phyloP scores from a whole-genome alignment of 2,329 filamentous ascomycete species.

The Nannizziopsis barbatae region DNA sequence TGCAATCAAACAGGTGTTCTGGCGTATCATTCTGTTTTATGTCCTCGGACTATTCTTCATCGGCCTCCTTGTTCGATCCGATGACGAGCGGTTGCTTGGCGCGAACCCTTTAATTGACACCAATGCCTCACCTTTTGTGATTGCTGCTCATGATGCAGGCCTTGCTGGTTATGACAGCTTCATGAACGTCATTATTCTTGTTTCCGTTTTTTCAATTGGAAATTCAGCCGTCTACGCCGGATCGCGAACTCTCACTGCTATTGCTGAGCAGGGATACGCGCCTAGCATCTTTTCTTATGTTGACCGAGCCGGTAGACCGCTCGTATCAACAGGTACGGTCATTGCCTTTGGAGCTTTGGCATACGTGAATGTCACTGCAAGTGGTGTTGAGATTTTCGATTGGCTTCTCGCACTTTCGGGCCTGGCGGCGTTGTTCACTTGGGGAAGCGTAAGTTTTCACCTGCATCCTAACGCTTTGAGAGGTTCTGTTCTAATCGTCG shows the following conservation, averaged over 20 bases:
- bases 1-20: conserved; percentile 44
- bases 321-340: conserved; percentile 32
- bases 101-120: conserved; percentile 27
- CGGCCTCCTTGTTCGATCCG: conserved; percentile 44
- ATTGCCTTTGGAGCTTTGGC: conserved; percentile 33
- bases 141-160: conserved; percentile 57
- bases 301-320: conserved; percentile 49
- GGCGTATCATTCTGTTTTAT: conserved; percentile 48
- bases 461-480: neutral
- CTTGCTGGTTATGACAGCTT: conserved; percentile 57
- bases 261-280: conserved; percentile 62
- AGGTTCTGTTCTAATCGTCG: neutral
- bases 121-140: conserved; percentile 52
- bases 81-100: conserved; percentile 32
- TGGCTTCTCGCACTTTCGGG: conserved; percentile 56
- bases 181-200: conserved; percentile 65
- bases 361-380: conserved; percentile 33
- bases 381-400: conserved; percentile 46
- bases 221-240: conserved; percentile 54
- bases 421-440: conserved; percentile 55
- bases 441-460: conserved; percentile 38
- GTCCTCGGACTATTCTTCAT: conserved; percentile 46
- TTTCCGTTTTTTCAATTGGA: conserved; percentile 56
- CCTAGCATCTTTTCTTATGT: conserved; percentile 59
- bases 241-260: conserved; percentile 61